A percentile compares a stretch with the other conserved stretches of the same genome.
Evolutionary conservation across 208 protist genomes (phyloP).

Genomic region (Leptomonas pyrrhocoris): DNA sequence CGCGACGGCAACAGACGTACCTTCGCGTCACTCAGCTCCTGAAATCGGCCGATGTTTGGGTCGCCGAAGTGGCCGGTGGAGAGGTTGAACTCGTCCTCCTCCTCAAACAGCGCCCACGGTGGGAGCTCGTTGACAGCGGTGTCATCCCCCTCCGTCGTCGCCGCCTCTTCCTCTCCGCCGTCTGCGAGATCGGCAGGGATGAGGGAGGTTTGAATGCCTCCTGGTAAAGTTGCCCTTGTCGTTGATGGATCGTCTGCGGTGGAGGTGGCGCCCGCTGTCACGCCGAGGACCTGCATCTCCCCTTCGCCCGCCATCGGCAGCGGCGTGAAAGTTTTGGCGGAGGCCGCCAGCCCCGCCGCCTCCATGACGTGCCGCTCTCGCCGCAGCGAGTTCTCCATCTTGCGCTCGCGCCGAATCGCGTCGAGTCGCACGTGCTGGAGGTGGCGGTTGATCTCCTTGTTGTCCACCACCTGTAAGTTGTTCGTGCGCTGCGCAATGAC

Average conservation of each 20-base stretch:
- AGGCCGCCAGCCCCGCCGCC: constrained; percentile 65
- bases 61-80: constrained; percentile 81
- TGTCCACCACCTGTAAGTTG: constrained; percentile 91
- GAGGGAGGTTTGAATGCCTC: background rate
- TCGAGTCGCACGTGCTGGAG: constrained; percentile 70
- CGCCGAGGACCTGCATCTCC: constrained; percentile 42
- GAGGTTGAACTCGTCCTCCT: constrained; percentile 86
- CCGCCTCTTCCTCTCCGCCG: background rate
- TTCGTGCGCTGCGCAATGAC: constrained; percentile 88
- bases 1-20: constrained; percentile 74
- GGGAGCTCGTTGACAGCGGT: constrained; percentile 63
- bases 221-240: background rate
- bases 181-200: background rate
- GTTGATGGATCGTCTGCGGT: background rate
- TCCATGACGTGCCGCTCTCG: constrained; percentile 73
- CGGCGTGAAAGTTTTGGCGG: constrained; percentile 62
- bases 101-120: constrained; percentile 78
- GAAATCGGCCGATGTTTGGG: constrained; percentile 65
- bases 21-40: constrained; percentile 85
- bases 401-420: constrained; percentile 50
- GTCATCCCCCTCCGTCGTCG: constrained; percentile 5
- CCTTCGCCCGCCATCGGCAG: constrained; percentile 5
- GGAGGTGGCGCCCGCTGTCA: constrained; percentile 13
- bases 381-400: constrained; percentile 54
- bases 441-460: constrained; percentile 88